Evolutionary conservation across 2,329 filamentous ascomycete species (phyloP), one percentile per base, ranked within the genome.

Genomic region (Hysterium pulicare): DNA sequence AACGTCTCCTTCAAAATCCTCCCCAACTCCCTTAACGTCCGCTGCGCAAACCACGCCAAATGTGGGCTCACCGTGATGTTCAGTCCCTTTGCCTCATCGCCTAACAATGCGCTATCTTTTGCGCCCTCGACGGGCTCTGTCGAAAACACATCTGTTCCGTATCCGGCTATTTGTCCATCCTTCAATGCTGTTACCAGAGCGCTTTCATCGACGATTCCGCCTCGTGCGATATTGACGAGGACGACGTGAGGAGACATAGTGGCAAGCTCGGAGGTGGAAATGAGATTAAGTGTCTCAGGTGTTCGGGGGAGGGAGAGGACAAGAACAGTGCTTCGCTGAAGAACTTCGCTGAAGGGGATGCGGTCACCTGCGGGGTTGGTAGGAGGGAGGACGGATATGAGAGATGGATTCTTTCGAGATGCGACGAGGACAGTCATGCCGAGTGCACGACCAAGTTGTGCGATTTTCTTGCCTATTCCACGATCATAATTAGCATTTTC

Each of bases 21-120:
- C 10, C 67, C 64, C 32, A 77, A 67, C 30, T 72, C 77, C 33
- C 67, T 59, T 44, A 73, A 62, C 4, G 74, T 78, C 48, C 61
- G 68, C 35, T 69, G 64, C 1, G 74, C 70, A 48, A 70, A 72
- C 76, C 76, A 80, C 1, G 77, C 76, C 30, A 78, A 47, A 60
- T 81, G 77, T 15, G 76, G 75, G 36, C 67, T 75, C 31, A 77
- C 50, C 0, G 76, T 69, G 45, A 81, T 56, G 45, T 78, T 77
- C 10, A 77, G 66, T 16, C 69, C 64, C 38, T 67, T 61, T 2
- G 62, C 62, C 15, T 73, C 71, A n/a, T 71, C 61, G 5, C 61
- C 53, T 19, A 77, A 51, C 34, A 78, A 56, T 0, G 70, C 67
- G 5, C 66, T 71, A 17, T 68, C 71, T 11, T 68, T 62, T 35